Percentiles rank a stretch among this genome's conserved stretches.
Conservation (phyloP, 176 grass and related monocot species). For the Carex littledalei region DNA sequence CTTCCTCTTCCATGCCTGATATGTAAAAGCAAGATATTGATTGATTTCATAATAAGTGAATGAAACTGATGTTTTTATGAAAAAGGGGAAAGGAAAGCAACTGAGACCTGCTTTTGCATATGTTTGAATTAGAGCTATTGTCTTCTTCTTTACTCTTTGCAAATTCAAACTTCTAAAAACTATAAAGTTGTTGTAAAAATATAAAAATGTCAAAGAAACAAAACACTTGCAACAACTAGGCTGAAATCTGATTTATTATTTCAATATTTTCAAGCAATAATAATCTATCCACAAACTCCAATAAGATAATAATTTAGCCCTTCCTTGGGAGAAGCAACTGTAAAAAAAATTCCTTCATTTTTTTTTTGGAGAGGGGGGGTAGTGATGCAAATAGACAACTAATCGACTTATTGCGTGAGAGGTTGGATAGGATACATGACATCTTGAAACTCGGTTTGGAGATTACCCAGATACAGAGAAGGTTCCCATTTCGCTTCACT, state of each 20-base stretch:
- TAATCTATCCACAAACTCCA: background rate
- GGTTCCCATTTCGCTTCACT: conserved; percentile 30
- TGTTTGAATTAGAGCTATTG: background rate
- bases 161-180: background rate
- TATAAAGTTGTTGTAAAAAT: no score
- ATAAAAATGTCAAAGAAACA: no score
- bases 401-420: background rate
- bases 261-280: background rate
- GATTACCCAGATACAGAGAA: background rate
- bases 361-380: no score
- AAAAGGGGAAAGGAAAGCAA: background rate
- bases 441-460: conserved; percentile 4
- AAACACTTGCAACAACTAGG: no score
- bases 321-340: background rate
- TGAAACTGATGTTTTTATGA: background rate
- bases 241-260: no score
- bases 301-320: background rate
- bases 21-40: background rate
- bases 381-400: background rate
- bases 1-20: background rate
- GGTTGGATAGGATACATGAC: background rate
- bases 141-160: background rate
- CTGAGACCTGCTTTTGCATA: background rate
- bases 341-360: background rate
- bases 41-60: background rate